Conservation (phyloP, 192 early-diverging fungal species). For the Coemansia sp. region DNA sequence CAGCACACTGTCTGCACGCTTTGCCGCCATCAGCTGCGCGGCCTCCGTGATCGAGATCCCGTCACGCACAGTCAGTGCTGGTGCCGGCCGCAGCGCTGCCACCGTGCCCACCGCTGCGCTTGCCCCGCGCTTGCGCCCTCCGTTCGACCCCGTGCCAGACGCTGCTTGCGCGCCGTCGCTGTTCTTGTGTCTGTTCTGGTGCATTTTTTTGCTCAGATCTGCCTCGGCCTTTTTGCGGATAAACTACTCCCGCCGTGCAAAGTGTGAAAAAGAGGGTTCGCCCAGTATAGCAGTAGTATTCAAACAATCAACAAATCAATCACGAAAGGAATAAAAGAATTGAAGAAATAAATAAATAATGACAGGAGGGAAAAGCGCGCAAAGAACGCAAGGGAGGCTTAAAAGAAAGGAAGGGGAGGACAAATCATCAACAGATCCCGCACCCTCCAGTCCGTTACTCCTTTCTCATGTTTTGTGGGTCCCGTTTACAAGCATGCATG, state of each 20-base stretch:
- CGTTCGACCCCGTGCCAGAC: slow-evolving; percentile 1
- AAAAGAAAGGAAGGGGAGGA: too few relatives aligned
- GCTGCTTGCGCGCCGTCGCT: slow-evolving; percentile 25
- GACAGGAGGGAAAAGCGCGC: too few relatives aligned
- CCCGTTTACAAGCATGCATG: background rate
- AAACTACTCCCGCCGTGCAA: slow-evolving; percentile 39
- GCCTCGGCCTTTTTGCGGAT: slow-evolving; percentile 77
- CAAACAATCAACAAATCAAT: too few relatives aligned
- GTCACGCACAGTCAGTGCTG: slow-evolving; percentile 84
- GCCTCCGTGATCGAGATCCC: slow-evolving; percentile 76
- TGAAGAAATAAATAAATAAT: too few relatives aligned
- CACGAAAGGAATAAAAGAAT: too few relatives aligned
- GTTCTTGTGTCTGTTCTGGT: slow-evolving; percentile 40
- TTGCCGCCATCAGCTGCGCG: slow-evolving; percentile 96
- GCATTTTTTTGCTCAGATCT: slow-evolving; percentile 67
- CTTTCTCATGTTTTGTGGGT: too few relatives aligned
- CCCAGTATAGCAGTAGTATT: slow-evolving; percentile 11
- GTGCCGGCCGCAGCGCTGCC: slow-evolving; percentile 80
- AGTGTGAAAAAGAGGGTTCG: background rate
- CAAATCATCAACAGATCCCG: too few relatives aligned
- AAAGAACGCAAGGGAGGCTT: too few relatives aligned
- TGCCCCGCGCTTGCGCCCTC: slow-evolving; percentile 34
- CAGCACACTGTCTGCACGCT: slow-evolving; percentile 91
- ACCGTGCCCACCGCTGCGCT: slow-evolving; percentile 71
- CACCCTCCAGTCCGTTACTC: too few relatives aligned